Base-by-base conservation (phyloP, 1,139 yeast species). In the Tardiomyces blankii region DNA sequence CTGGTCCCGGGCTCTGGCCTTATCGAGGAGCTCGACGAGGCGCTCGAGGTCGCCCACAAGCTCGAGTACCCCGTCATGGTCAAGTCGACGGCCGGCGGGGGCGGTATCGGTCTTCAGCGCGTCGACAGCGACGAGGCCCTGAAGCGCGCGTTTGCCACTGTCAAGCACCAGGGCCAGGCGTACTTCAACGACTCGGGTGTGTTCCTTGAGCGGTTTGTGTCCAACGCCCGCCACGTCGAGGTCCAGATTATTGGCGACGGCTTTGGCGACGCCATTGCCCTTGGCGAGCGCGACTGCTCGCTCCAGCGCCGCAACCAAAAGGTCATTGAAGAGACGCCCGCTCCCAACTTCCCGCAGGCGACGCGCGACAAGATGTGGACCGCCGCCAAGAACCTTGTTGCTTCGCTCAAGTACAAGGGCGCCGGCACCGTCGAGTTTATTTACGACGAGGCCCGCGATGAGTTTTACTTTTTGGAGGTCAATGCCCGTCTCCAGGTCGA, bases 401-500 rank as follows among this genome's bases (percentile, higher is more conserved):
- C 86, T 9, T 57, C 54, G 1, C 56, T 91, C 80, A 79, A 84
- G 55, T 91, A 91, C 69, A 87, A 85, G 67, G 80, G 96, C 67
- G 97, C 97, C 43, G 98, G 97, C 63, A 91, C 98, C 8, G 95
- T 91, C 55, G 98, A 91, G 67, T 91, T 82, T 62, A 89, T 91
- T 57, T 89, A 86, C 59, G 97, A 91, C 61, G 82, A 83, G 59
- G 71, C 63, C 47, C 72, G 94, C 55, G 93, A 88, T 59, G 93
- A 83, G 61, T 91, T 88, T 63, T 91, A 89, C 70, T 91, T 91
- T 68, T 72, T 91, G 60, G 98, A 91, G 66, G 96, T 91, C 57
- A 91, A 91, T 63, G 95, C 98, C 11, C 80, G 98, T 64, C 75
- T 91, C 55, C 98, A 91, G 68, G 98, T 91, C 43, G 98, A 91